Base-by-base conservation (phyloP, 768 basidiomycete genomes). In the Nidularia sp. region DNA sequence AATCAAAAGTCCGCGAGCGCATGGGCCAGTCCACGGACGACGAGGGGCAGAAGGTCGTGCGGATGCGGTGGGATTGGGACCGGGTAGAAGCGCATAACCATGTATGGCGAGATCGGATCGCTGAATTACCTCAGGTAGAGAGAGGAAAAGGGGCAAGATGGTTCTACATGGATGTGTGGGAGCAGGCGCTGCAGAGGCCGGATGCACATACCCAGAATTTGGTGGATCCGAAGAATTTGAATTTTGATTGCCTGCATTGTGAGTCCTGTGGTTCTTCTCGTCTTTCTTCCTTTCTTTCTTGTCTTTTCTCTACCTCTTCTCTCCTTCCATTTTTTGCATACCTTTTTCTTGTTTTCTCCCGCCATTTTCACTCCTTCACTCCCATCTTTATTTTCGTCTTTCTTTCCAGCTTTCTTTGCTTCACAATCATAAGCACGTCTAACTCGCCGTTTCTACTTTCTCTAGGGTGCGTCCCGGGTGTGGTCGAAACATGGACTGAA, bases 11-110 rank as follows among this genome's bases (percentile, higher is more conserved):
- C 29, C 22, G 42, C 3, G 51, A 55, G 22, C 32, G 46, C 1
- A 25, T 54, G n/a, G 52, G 32, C 25, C 35, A 41, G 6, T 43
- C 43, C 1, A 46, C 55, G 1, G 2, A 35, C 1, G 51, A 56
- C 39, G 50, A 45, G n/a, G 34, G 45, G 2, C 52, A 54, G n/a
- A 51, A 51, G 13, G 49, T 50, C 9, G 48, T 52, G 2, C 51
- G 55, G 33, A 45, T 45, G 18, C 44, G 59, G 25, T 58, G 55
- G 59, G 59, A 60, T 45, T 60, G 59, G 59, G 59, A 60, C 33
- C 32, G 34, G 25, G 52, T 60, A 15, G 51, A 54, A 12, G 51
- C 42, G 2, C 57, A 58, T 33, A 60, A 56, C 45, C 35, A 36
- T 1, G 39, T 58, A 2, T 60, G 59, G 59, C 53, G 48, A 45